These are phyloP conservation scores for Coemansia nantahalensis DNA, from an alignment of 192 early-diverging fungal species.

Conservation along the genomic window DNA sequence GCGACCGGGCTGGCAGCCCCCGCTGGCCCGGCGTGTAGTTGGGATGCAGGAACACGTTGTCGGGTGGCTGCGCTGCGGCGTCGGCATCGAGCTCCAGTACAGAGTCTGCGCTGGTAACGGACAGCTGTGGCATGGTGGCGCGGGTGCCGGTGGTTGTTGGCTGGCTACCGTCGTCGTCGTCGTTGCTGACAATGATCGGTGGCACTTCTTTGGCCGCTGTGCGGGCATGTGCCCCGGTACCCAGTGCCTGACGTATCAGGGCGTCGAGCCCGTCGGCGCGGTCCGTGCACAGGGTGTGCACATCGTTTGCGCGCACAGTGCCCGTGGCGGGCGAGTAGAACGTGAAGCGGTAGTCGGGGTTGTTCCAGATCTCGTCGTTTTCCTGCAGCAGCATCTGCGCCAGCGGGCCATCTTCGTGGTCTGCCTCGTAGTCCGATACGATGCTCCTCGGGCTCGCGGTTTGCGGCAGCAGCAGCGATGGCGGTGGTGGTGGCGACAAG, in stretches of 20 bases:
- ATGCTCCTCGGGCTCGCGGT: neutral
- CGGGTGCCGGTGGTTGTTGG: neutral
- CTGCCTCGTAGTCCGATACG: neutral
- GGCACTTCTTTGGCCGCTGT: neutral
- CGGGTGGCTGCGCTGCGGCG: neutral
- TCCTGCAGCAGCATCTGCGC: slow-evolving; percentile 40
- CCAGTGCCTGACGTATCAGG: slow-evolving; percentile 34
- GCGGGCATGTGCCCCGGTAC: neutral
- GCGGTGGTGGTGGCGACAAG: slow-evolving; percentile 1
- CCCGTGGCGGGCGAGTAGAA: slow-evolving; percentile 66
- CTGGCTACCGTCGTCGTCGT: no score
- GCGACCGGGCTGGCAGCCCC: neutral
- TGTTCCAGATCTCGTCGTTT: slow-evolving; percentile 51
- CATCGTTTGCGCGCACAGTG: slow-evolving; percentile 55
- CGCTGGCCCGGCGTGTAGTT: slow-evolving; percentile 25
- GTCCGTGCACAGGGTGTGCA: slow-evolving; percentile 56
- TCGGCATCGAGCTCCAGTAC: slow-evolving; percentile 2
- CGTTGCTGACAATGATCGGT: no score
- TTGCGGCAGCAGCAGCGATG: no score
- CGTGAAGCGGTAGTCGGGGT: slow-evolving; percentile 57
- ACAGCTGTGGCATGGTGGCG: slow-evolving; percentile 15
- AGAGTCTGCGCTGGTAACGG: slow-evolving; percentile 31
- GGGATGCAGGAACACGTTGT: slow-evolving; percentile 32
- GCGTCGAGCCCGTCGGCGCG: slow-evolving; percentile 29
- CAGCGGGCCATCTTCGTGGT: slow-evolving; percentile 24